Evolutionary conservation across 2,329 filamentous ascomycete genomes (phyloP), one percentile per base, ranked within the genome.

Genomic region (Ophiosphaerella herpotricha): DNA sequence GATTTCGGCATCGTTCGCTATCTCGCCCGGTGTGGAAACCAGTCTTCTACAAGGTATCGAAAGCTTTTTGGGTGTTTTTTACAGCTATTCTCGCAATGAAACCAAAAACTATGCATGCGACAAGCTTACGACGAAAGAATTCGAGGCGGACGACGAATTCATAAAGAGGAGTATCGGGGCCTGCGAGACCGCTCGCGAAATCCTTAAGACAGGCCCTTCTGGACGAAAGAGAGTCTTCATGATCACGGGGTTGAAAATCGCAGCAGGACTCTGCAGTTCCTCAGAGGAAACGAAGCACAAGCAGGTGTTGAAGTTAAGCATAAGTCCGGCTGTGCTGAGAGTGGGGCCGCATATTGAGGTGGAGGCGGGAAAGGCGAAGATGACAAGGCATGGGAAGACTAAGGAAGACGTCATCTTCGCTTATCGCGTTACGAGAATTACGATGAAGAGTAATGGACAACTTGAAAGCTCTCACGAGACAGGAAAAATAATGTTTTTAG

Each of bases 351-450:
- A 48, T 14, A 36, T 43, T 3, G 39, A 16, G 16, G 9, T 43
- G 5, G 39, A 23, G 34, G 12, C 16, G 23, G 18, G 12, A 2
- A 23, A 26, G 33, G 34, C 14, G 5, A 24, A 39, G 12, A 43
- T 24, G 8, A 29, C 43, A 7, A 8, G 16, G 1, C 24, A 39
- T 31, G 46, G 46, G 8, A 14, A 32, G 16, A 34, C 38, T 12
- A 12, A n/a, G 26, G 39, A 48, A 24, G 43, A 39, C 24, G 39
- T 48, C 34, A 33, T 48, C 9, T 48, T 48, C 37, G 46, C 46
- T 24, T 43, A 48, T 33, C 46, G 46, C 5, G 39, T 48, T 14
- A 34, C 39, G 1, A 43, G n/a, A 9, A 48, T 48, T n/a, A 43
- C n/a, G 39, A 16, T 16, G 6, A 43, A 16, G 39, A 26, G 39